Percentiles rank a stretch among this genome's conserved stretches.
Evolutionary conservation across 2,329 filamentous ascomycete species (phyloP).

Genomic region (Shiraia bambusicola): DNA sequence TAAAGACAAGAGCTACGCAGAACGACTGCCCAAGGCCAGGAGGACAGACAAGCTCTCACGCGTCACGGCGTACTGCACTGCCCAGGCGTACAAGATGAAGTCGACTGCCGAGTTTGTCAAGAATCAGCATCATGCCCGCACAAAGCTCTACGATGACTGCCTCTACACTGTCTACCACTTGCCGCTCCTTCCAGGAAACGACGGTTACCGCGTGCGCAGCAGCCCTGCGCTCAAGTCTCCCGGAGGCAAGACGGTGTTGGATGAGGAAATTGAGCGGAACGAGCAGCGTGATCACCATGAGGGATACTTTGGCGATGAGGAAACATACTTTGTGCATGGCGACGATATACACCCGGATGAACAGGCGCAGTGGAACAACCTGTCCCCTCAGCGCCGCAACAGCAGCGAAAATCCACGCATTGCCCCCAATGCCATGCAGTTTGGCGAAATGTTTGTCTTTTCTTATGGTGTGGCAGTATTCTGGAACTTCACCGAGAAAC

Average conservation of each 20-base stretch:
- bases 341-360: constrained; percentile 30
- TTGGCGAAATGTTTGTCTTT: constrained; percentile 96
- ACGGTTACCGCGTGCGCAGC: constrained; percentile 85
- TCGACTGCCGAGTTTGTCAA: constrained; percentile 86
- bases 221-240: constrained; percentile 90
- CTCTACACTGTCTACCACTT: constrained; percentile 94
- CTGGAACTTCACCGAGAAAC: constrained; percentile 96
- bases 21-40: constrained; percentile 84
- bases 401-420: constrained; percentile 50
- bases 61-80: constrained; percentile 94
- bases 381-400: constrained; percentile 19
- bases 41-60: constrained; percentile 84
- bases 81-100: constrained; percentile 87
- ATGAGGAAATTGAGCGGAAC: constrained; percentile 93
- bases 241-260: constrained; percentile 86
- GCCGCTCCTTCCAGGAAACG: constrained; percentile 78
- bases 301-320: constrained; percentile 81
- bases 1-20: constrained; percentile 85
- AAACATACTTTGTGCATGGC: constrained; percentile 52
- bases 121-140: constrained; percentile 83
- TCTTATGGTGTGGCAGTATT: constrained; percentile 97
- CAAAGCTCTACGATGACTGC: constrained; percentile 97
- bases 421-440: constrained; percentile 70
- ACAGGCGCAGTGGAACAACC: constrained; percentile 11
- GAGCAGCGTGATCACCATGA: constrained; percentile 87